These are phyloP conservation scores for Athelia sp. DNA, from an alignment of 1,284 basidiomycete species.

Conservation along the genomic window DNA sequence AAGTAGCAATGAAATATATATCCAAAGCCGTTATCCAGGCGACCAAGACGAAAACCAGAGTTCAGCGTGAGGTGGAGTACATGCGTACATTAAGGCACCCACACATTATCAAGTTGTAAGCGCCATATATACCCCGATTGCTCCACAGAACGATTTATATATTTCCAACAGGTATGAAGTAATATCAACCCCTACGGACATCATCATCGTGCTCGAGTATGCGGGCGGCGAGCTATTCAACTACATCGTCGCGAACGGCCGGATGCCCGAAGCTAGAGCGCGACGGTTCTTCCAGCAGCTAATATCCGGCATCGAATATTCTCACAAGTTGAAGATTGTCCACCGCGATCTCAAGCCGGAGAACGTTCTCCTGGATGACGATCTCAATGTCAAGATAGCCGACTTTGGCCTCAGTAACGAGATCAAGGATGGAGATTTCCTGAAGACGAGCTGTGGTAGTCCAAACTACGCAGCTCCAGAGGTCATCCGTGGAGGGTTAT, in stretches of 20 bases:
- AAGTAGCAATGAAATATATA: conserved; percentile 97
- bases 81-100: conserved; percentile 88
- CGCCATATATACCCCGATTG: conserved; percentile 3
- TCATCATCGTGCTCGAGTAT: conserved; percentile 94
- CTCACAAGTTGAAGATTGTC: conserved; percentile 90
- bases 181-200: conserved; percentile 88
- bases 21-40: conserved; percentile 91
- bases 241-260: conserved; percentile 87
- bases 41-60: conserved; percentile 87
- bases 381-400: conserved; percentile 89
- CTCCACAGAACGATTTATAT: conserved; percentile 5
- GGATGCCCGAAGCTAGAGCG: conserved; percentile 82
- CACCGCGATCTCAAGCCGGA: conserved; percentile 96
- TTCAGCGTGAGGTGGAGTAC: conserved; percentile 95
- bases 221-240: conserved; percentile 94
- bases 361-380: conserved; percentile 77
- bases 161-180: conserved; percentile 77
- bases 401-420: conserved; percentile 94
- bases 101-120: conserved; percentile 92
- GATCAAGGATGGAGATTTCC: conserved; percentile 91
- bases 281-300: conserved; percentile 95
- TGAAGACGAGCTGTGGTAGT: conserved; percentile 92
- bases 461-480: conserved; percentile 97
- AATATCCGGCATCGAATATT: conserved; percentile 94
- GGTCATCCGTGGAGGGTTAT: conserved; percentile 88